A percentile compares a stretch with the other conserved stretches of the same genome.
Conservation (phyloP, 176 grass and related monocot species). For the Leersia perrieri region DNA sequence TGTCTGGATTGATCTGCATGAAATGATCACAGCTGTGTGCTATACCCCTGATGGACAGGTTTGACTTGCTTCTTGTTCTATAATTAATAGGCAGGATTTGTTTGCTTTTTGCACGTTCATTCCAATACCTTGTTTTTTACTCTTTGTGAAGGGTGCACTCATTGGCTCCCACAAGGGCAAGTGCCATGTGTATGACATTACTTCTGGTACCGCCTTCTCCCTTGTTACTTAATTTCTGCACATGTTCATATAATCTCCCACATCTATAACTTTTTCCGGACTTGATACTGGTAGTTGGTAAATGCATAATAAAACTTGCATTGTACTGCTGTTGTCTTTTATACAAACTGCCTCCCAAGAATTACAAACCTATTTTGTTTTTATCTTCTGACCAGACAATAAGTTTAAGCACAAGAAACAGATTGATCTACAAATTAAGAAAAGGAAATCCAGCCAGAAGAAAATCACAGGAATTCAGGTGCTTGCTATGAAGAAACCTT, state of each 20-base stretch:
- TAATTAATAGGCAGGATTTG: background rate
- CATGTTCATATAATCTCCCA: background rate
- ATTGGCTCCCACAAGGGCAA: slow-evolving; percentile 87
- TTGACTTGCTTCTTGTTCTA: slow-evolving; percentile 33
- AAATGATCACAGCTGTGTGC: slow-evolving; percentile 96
- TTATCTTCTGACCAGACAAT: slow-evolving; percentile 61
- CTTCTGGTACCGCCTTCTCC: slow-evolving; percentile 55
- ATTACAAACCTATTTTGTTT: slow-evolving; percentile 7
- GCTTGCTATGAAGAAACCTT: slow-evolving; percentile 29
- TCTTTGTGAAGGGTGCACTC: slow-evolving; percentile 71
- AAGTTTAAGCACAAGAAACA: slow-evolving; percentile 74
- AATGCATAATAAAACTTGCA: slow-evolving; percentile 7
- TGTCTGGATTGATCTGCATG: slow-evolving; percentile 96
- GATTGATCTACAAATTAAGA: slow-evolving; percentile 80
- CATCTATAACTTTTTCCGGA: background rate
- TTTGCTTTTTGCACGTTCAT: slow-evolving; percentile 17
- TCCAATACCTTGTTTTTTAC: slow-evolving; percentile 34
- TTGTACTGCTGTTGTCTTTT: background rate
- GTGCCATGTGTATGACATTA: slow-evolving; percentile 92
- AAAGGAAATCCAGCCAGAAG: slow-evolving; percentile 85
- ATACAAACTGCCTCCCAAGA: slow-evolving; percentile 13
- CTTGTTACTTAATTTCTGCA: slow-evolving; percentile 3
- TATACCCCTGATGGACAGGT: slow-evolving; percentile 97
- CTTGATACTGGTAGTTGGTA: background rate
- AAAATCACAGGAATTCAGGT: slow-evolving; percentile 99